A percentile compares a stretch with the other conserved stretches of the same genome.
phyloP scores from a whole-genome alignment of 345 rosid species.

The Eucalyptus sp. region DNA sequence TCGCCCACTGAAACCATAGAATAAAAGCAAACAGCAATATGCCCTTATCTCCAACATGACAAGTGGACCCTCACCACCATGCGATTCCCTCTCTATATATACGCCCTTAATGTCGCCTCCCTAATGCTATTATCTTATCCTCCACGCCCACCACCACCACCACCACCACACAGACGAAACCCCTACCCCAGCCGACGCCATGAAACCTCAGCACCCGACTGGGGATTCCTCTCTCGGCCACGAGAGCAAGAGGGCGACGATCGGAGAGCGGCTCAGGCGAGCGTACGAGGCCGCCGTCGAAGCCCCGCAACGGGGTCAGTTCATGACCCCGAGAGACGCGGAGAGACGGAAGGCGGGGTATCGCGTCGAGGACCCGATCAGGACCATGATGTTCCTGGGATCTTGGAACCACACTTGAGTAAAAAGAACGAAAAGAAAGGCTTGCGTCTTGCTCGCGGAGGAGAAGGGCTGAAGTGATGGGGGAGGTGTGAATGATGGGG shows the following conservation, averaged over 20 bases:
- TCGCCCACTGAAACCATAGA: neutral
- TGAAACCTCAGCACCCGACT: constrained; percentile 27
- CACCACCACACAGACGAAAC: neutral
- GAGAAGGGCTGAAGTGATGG: neutral
- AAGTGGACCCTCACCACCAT: neutral
- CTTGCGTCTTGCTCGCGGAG: neutral
- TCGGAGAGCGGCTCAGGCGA: constrained; percentile 28
- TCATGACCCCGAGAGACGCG: neutral
- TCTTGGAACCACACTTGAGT: constrained; percentile 46
- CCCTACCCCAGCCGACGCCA: neutral
- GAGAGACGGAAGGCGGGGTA: constrained; percentile 21
- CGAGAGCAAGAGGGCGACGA: constrained; percentile 16
- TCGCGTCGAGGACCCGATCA: constrained; percentile 35
- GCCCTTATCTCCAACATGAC: neutral
- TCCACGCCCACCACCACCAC: neutral
- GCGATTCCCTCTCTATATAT: constrained; percentile 3
- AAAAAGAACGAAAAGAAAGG: neutral
- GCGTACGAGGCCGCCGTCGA: constrained; percentile 14
- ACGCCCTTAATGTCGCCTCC: neutral
- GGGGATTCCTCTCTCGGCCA: constrained; percentile 6
- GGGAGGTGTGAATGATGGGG: neutral
- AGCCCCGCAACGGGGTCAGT: neutral
- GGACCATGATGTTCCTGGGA: constrained; percentile 53
- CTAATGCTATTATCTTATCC: constrained; percentile 2
- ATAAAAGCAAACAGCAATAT: neutral